Conservation (phyloP, 345 rosid genomes). For the Nasturtium officinale region DNA sequence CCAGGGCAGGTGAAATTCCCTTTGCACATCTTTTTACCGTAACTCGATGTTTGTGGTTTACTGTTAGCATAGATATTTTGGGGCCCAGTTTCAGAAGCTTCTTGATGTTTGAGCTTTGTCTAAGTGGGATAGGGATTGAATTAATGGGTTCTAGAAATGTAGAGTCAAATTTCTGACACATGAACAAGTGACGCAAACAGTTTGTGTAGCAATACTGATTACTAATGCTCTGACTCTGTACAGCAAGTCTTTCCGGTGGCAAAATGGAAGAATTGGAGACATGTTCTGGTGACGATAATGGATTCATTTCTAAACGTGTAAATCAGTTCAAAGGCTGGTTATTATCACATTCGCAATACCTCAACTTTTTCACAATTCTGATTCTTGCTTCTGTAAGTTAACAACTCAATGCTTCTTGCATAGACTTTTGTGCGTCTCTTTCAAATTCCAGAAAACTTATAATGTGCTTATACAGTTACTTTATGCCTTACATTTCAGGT, state of each 20-base stretch:
- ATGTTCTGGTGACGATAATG: slow-evolving; percentile 58
- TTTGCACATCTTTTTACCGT: neutral
- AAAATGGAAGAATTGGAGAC: slow-evolving; percentile 69
- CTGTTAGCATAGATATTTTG: neutral
- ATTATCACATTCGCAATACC: slow-evolving; percentile 67
- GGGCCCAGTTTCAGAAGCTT: neutral
- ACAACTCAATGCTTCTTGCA: neutral
- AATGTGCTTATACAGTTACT: neutral
- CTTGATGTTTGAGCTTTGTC: neutral
- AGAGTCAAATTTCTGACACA: neutral
- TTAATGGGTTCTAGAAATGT: neutral
- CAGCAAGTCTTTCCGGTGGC: slow-evolving; percentile 78
- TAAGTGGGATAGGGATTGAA: neutral
- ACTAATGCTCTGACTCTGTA: slow-evolving; percentile 29
- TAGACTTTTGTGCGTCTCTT: neutral
- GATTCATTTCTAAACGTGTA: slow-evolving; percentile 52
- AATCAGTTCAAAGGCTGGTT: slow-evolving; percentile 65
- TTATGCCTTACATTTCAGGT: slow-evolving; percentile 53
- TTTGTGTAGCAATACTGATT: slow-evolving; percentile 16
- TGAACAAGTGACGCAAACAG: slow-evolving; percentile 4
- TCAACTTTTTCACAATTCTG: slow-evolving; percentile 85
- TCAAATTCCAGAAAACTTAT: neutral
- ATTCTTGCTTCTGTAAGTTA: slow-evolving; percentile 80
- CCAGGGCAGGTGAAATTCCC: slow-evolving; percentile 72
- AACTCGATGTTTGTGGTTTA: slow-evolving; percentile 9